Base-by-base conservation (phyloP, 371 early-diverging fungal genomes). In the Apophysomyces trapeziformis region DNA sequence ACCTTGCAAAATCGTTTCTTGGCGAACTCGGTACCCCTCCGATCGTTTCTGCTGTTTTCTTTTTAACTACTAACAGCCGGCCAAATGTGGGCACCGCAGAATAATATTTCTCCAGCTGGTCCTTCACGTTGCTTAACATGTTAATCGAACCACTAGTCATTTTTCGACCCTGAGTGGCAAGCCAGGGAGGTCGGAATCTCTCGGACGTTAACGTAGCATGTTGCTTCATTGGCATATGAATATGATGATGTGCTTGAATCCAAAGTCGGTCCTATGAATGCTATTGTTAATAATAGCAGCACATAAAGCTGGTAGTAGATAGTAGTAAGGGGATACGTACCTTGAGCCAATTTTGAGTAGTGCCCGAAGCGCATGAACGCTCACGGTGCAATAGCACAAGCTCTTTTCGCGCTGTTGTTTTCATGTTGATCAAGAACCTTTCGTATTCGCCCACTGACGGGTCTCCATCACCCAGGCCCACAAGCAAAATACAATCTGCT, bases 231-330 rank as follows among this genome's bases (percentile, higher is more conserved):
- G 90, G 87, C 95, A 96, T 96, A 69, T 93, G 95, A 12, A 98
- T 87, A 76, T 99, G 98, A 74, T 97, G 98, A 76, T 99, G 96
- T 0, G 94, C 93, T 68, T 96, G 96, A 37, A 98, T 91, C 98
- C 98, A 98, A 9, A 90, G 75, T 50, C 99, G 87, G 65, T 87
- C 90, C 83, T 84, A 62, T 26, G 21, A 1, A 21, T 16, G 47
- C 4, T 2, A 26, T 26, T 2, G 2, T 18, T n/a, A 11, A 47
- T 18, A 18, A 18, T 0, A 7, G 5, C 21, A 50, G 21, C 5
- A 50, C 16, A n/a, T 0, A 50, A 21, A 21, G 8, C 12, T 37
- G 9, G 37, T 12, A n/a, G 7, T n/a, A 35, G 13, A 56, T 43
- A 9, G 13, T 11, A 35, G 9, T n/a, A 18, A 26, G 2, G 2